Evolutionary conservation across 2,329 filamentous ascomycete species (phyloP).

Genomic region (Cladosporium sp.): DNA sequence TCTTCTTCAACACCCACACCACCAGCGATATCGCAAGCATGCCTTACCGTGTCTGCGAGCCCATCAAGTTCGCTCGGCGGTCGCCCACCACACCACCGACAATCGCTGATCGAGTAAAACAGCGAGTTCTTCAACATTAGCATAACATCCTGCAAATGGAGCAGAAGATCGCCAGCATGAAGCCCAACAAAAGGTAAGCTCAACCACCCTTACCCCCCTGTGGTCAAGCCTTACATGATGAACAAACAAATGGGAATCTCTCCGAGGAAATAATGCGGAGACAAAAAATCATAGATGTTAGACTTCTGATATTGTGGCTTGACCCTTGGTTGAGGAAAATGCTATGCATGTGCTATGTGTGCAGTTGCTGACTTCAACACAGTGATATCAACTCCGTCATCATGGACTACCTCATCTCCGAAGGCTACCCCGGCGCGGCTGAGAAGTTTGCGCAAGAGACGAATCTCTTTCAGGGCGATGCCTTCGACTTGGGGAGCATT

Average conservation of each 20-base stretch:
- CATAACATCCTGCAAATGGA: slow-evolving; percentile 9
- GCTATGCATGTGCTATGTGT: background rate
- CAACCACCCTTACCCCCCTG: slow-evolving; percentile 31
- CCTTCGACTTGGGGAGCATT: slow-evolving; percentile 62
- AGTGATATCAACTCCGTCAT: slow-evolving; percentile 96
- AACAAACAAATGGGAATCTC: slow-evolving; percentile 99
- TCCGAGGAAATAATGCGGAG: slow-evolving; percentile 94
- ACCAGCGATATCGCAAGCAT: background rate
- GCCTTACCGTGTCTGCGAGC: slow-evolving; percentile 2
- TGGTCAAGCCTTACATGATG: slow-evolving; percentile 63
- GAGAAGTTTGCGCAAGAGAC: slow-evolving; percentile 93
- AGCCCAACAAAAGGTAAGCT: slow-evolving; percentile 75
- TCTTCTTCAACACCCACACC: background rate
- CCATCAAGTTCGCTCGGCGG: background rate
- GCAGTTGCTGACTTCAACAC: slow-evolving; percentile 6
- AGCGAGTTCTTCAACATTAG: background rate
- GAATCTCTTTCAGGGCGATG: slow-evolving; percentile 71
- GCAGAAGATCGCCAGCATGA: slow-evolving; percentile 71
- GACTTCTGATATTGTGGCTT: slow-evolving; percentile 14
- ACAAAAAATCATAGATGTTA: slow-evolving; percentile 56
- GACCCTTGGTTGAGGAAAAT: slow-evolving; percentile 6
- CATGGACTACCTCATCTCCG: slow-evolving; percentile 93
- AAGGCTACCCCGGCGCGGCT: slow-evolving; percentile 89
- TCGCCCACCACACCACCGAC: slow-evolving; percentile 1
- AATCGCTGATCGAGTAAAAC: background rate